These are phyloP conservation scores for Dissoconium aciculare DNA, from an alignment of 2,329 filamentous ascomycete species.

Conservation along the genomic window DNA sequence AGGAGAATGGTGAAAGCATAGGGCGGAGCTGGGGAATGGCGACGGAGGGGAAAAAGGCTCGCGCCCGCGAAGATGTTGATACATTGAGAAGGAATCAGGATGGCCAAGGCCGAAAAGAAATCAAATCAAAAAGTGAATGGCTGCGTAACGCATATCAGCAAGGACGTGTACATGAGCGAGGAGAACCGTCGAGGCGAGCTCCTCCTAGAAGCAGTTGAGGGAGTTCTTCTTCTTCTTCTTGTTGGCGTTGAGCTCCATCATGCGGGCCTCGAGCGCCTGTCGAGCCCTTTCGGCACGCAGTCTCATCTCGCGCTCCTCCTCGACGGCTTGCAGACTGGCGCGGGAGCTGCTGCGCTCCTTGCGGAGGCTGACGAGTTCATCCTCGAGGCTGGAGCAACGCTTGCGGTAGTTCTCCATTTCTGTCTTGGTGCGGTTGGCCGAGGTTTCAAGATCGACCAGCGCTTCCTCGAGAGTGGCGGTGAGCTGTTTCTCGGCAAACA, in stretches of 20 bases:
- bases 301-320: slow-evolving; percentile 89
- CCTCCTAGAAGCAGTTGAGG: slow-evolving; percentile 81
- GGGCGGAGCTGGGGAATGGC: too few species aligned
- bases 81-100: too few species aligned
- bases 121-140: too few species aligned
- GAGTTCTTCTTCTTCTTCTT: slow-evolving; percentile 84
- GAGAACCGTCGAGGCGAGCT: too few species aligned
- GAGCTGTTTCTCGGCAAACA: slow-evolving; percentile 89
- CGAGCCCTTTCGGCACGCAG: slow-evolving; percentile 78
- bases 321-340: slow-evolving; percentile 69
- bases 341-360: slow-evolving; percentile 44
- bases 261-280: slow-evolving; percentile 81
- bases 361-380: slow-evolving; percentile 49
- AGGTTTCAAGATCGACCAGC: slow-evolving; percentile 79
- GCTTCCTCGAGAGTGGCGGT: slow-evolving; percentile 92
- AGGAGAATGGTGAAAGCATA: too few species aligned
- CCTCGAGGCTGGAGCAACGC: slow-evolving; percentile 62
- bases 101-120: too few species aligned
- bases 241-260: slow-evolving; percentile 58
- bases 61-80: too few species aligned
- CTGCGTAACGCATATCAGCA: too few species aligned
- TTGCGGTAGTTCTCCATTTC: slow-evolving; percentile 86
- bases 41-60: too few species aligned
- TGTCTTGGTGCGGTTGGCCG: slow-evolving; percentile 78
- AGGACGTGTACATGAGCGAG: too few species aligned